These are phyloP conservation scores for Brasenia schreberi DNA, from an alignment of 164 flowering plant species.

Conservation along the genomic window DNA sequence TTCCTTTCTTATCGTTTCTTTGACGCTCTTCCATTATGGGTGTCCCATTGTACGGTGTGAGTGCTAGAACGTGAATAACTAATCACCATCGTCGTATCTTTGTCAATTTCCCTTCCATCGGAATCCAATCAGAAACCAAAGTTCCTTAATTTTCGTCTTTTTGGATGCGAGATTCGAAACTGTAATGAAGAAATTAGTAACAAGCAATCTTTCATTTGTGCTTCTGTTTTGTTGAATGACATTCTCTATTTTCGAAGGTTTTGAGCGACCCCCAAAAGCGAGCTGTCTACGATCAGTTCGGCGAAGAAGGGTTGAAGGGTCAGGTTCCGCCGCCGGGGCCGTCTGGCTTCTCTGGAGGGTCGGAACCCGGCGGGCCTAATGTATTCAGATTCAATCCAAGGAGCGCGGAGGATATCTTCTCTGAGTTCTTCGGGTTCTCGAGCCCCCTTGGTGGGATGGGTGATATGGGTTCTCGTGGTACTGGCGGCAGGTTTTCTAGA, in stretches of 20 bases:
- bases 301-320: constrained; percentile 84
- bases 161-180: too few relatives aligned
- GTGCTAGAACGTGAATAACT: too few relatives aligned
- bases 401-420: constrained; percentile 76
- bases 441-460: constrained; percentile 67
- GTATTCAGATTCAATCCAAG: constrained; percentile 63
- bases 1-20: not conserved
- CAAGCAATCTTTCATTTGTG: not conserved
- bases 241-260: constrained; percentile 26
- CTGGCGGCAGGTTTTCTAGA: constrained; percentile 32
- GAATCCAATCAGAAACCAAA: too few relatives aligned
- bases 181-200: not conserved
- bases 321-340: constrained; percentile 53
- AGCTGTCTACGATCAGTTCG: constrained; percentile 78
- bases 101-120: too few relatives aligned
- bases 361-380: constrained; percentile 24
- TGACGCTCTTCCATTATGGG: too few relatives aligned
- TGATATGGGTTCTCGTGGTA: constrained; percentile 33
- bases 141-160: too few relatives aligned
- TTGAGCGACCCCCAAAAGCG: constrained; percentile 84
- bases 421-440: constrained; percentile 72
- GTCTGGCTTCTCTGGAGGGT: constrained; percentile 21
- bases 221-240: not conserved
- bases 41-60: too few relatives aligned
- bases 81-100: too few relatives aligned